These are phyloP conservation scores for Cytospora paraplurivora DNA, from an alignment of 2,329 filamentous ascomycete species.

Conservation along the genomic window DNA sequence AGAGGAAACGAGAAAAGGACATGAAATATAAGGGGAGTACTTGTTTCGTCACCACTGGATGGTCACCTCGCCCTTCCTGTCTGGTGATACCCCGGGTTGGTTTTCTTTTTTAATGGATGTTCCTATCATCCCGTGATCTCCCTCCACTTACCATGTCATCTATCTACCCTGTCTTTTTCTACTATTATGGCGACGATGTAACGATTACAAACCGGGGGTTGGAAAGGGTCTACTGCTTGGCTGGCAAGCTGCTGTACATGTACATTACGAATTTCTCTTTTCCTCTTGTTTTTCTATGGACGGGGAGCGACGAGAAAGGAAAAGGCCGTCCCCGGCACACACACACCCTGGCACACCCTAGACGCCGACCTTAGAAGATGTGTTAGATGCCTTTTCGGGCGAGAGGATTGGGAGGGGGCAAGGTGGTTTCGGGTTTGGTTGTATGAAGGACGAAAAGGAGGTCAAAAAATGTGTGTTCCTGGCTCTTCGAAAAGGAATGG, in stretches of 20 bases:
- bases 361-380: not conserved
- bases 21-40: not conserved
- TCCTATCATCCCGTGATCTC: not conserved
- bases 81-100: not conserved
- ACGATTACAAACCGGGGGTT: slow-evolving; percentile 1
- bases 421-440: not conserved
- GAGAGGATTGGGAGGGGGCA: not conserved
- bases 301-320: not conserved
- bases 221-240: not conserved
- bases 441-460: not conserved
- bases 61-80: slow-evolving; percentile 9
- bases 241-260: not conserved
- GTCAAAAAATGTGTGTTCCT: not conserved
- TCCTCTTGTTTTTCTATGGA: not conserved
- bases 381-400: not conserved
- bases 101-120: not conserved
- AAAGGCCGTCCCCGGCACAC: not conserved
- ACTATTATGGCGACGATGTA: not conserved
- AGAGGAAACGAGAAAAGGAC: not conserved
- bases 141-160: not conserved
- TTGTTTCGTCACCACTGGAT: slow-evolving; percentile 15
- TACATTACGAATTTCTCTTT: not conserved
- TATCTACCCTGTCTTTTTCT: not conserved
- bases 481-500: not conserved
- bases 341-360: not conserved